Percentiles rank a stretch among this genome's conserved stretches.
These are phyloP conservation scores for Dalechampia spathulata DNA, from an alignment of 441 rosid genomes.

Conservation along the genomic window DNA sequence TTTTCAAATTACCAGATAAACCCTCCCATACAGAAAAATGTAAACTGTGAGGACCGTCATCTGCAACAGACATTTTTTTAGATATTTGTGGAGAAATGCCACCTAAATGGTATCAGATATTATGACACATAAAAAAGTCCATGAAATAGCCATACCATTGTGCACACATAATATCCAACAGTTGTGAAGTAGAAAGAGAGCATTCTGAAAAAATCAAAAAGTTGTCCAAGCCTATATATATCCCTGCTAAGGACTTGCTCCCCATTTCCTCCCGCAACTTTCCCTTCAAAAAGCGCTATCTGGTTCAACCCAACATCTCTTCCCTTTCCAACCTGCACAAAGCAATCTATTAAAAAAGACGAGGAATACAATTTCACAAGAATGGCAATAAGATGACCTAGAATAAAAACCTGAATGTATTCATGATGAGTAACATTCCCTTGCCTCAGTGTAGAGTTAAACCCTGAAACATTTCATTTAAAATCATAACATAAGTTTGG, in stretches of 20 bases:
- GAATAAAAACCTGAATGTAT: constrained; percentile 72
- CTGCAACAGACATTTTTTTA: constrained; percentile 42
- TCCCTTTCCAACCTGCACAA: constrained; percentile 91
- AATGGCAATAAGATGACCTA: constrained; percentile 14
- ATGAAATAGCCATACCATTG: constrained; percentile 56
- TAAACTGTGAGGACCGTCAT: constrained; percentile 95
- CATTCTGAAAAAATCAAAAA: constrained; percentile 97
- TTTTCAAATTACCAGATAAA: constrained; percentile 61
- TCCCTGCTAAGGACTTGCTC: constrained; percentile 99
- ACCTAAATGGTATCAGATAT: constrained; percentile 12
- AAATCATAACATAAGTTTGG: not conserved
- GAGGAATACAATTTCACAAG: constrained; percentile 7
- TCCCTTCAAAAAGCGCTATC: constrained; percentile 97
- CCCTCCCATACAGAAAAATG: constrained; percentile 83
- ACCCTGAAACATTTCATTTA: constrained; percentile 47
- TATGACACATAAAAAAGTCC: not conserved
- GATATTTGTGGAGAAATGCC: constrained; percentile 15
- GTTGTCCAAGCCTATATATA: constrained; percentile 87
- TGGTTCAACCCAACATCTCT: constrained; percentile 97
- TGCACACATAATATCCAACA: constrained; percentile 92
- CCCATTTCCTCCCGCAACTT: constrained; percentile 98
- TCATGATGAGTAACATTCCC: constrained; percentile 97
- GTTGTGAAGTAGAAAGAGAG: constrained; percentile 93
- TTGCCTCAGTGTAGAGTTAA: constrained; percentile 93
- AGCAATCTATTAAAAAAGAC: constrained; percentile 15